Conservation (phyloP, 2,329 filamentous ascomycete genomes). For the Trichoderma endophyticum region DNA sequence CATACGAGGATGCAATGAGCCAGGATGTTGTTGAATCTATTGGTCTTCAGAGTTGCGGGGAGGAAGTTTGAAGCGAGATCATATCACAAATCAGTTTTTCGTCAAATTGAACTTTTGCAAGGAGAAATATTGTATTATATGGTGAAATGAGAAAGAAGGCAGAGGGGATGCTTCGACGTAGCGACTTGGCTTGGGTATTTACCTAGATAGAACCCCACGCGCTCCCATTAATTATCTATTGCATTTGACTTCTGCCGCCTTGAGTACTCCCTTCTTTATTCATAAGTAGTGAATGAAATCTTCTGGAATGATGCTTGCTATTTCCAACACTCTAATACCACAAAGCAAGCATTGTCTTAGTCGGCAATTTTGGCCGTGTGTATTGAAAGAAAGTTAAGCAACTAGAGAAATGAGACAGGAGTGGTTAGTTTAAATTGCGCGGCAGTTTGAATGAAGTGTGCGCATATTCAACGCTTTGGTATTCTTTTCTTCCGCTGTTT, state of each 20-base stretch:
- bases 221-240: too few species aligned
- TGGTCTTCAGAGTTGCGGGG: not conserved
- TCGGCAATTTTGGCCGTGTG: too few species aligned
- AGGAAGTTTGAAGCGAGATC: not conserved
- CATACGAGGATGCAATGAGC: not conserved
- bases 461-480: not conserved
- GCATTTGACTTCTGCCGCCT: not conserved
- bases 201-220: too few species aligned
- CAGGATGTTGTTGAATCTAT: not conserved
- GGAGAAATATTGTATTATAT: not conserved
- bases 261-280: not conserved
- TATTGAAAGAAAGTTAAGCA: too few species aligned
- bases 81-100: not conserved
- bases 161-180: too few species aligned
- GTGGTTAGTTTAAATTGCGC: not conserved
- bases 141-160: too few species aligned
- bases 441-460: not conserved
- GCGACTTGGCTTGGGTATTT: too few species aligned
- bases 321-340: not conserved
- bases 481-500: not conserved
- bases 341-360: too few species aligned
- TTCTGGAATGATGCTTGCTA: not conserved
- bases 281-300: not conserved
- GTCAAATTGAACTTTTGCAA: not conserved
- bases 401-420: not conserved